Base-by-base conservation (phyloP, 345 rosid genomes). In the Heritiera littoralis region DNA sequence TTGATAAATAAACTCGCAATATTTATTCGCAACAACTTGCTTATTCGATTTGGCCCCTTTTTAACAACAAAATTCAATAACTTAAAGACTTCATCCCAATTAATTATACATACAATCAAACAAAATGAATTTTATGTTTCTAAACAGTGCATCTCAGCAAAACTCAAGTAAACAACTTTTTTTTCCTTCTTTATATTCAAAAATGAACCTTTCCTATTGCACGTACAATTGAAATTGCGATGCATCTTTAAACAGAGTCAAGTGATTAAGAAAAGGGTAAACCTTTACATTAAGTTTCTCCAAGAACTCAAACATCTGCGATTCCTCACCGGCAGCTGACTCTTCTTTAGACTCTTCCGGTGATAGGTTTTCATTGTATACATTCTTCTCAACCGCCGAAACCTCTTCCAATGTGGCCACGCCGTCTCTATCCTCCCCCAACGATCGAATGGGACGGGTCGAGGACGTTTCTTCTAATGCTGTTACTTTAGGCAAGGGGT, bases 211-310 rank as follows among this genome's bases (percentile, higher is more conserved):
- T 70, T 70, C 20, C 3, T 7, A 23, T 48, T 23, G 15, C 23
- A 71, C 51, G 75, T 9, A 14, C 40, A 70, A 48, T 12, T 23
- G 38, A 46, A 46, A 48, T 23, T 7, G 45, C 12, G 43, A 71
- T 49, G 75, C 60, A 30, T 51, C 8, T 66, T 17, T 9, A 51
- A 51, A 71, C 18, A 30, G 60, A 30, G 23, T 35, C 14, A 65
- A 38, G 45, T 65, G 45, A 71, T 32, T 49, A 30, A 30, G 46
- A 43, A 51, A 43, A 18, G 60, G 52, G 70, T 81, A 74, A 77
- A 94, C 98, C 98, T 92, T 86, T 41, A 89, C 23, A 40, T 87
- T 85, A 60, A 90, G 78, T 46, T 83, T 86, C 56, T 88, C 87
- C 84, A 91, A 75, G 64, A 94, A 80, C 48, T 89, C 90, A n/a